A percentile compares a stretch with the other conserved stretches of the same genome.
phyloP scores from a whole-genome alignment of 2,329 filamentous ascomycete genomes.

The Periconia sp. region DNA sequence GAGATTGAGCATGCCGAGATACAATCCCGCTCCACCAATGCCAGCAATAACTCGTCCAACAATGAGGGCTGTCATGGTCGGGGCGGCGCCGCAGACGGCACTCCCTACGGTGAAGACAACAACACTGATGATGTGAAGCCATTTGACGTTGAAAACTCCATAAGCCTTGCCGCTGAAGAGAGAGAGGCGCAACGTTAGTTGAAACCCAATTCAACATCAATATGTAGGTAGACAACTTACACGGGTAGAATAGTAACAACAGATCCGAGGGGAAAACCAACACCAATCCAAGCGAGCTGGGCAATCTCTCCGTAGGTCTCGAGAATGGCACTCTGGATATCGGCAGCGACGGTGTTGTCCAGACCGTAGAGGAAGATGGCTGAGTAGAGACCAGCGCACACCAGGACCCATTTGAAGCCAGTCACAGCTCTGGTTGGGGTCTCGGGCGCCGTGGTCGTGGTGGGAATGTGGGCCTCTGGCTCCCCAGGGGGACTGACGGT shows the following conservation, averaged over 20 bases:
- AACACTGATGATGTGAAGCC: slow-evolving; percentile 33
- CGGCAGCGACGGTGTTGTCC: slow-evolving; percentile 32
- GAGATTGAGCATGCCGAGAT: slow-evolving; percentile 16
- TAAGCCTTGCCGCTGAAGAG: slow-evolving; percentile 48
- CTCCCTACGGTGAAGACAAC: slow-evolving; percentile 34
- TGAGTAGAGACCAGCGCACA: background rate
- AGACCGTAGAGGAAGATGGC: slow-evolving; percentile 28
- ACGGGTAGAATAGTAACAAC: slow-evolving; percentile 9
- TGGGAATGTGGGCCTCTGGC: no score
- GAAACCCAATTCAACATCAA: no score
- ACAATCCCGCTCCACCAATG: slow-evolving; percentile 49
- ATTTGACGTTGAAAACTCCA: slow-evolving; percentile 50
- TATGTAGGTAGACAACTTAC: no score
- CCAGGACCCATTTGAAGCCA: no score
- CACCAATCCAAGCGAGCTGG: slow-evolving; percentile 25
- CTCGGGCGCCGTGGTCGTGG: no score
- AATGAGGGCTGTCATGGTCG: slow-evolving; percentile 32
- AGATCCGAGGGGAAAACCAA: slow-evolving; percentile 15
- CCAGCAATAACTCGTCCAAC: slow-evolving; percentile 51
- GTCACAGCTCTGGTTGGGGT: no score
- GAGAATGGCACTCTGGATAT: slow-evolving; percentile 17
- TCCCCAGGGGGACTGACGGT: no score
- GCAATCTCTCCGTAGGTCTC: slow-evolving; percentile 12
- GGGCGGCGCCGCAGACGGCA: slow-evolving; percentile 37
- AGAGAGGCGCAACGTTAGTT: no score